These are phyloP conservation scores for Filobasidium uniguttulatum DNA, from an alignment of 1,284 basidiomycete species.

Conservation along the genomic window DNA sequence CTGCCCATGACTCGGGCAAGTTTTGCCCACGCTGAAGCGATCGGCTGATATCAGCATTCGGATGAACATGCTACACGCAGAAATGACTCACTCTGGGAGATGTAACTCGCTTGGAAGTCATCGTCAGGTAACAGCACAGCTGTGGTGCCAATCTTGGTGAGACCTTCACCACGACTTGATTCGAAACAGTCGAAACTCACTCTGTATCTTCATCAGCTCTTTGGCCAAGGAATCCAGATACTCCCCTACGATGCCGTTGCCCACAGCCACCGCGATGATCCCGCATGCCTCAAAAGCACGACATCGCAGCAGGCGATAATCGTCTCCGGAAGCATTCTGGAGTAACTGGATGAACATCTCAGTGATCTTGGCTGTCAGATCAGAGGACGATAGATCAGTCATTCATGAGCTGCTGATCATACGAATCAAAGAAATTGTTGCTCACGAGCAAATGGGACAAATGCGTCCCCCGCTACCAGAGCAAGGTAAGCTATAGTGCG, in stretches of 20 bases:
- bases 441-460: background rate
- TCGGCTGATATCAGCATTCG: background rate
- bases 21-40: slow-evolving; percentile 1
- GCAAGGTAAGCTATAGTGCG: background rate
- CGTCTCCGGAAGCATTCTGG: background rate
- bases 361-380: background rate
- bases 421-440: background rate
- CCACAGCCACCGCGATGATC: slow-evolving; percentile 2
- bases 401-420: background rate
- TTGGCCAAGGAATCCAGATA: background rate
- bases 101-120: slow-evolving; percentile 3
- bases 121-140: slow-evolving; percentile 1
- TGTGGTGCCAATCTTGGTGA: no score
- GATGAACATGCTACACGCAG: no score
- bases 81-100: slow-evolving; percentile 2
- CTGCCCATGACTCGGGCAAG: background rate
- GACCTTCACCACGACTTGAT: no score
- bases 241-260: background rate
- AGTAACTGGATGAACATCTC: slow-evolving; percentile 3
- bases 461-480: background rate
- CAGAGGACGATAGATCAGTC: background rate
- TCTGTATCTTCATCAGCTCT: background rate
- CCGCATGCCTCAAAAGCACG: slow-evolving; percentile 3
- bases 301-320: slow-evolving; percentile 2
- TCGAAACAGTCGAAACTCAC: no score